Evolutionary conservation across 345 rosid genomes (phyloP), one percentile per base, ranked within the genome.

Genomic region (Microthlaspi erraticum): DNA sequence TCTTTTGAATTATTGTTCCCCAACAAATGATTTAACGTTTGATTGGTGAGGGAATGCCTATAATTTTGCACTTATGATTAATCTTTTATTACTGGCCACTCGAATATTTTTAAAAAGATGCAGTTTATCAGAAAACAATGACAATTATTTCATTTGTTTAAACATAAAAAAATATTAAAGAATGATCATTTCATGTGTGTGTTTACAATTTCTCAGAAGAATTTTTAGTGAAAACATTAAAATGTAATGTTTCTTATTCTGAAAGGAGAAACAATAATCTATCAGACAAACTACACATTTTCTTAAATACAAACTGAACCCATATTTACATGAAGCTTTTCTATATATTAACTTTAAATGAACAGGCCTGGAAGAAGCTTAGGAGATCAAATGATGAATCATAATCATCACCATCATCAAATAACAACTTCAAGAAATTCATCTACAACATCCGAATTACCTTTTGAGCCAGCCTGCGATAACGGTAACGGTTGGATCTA

Each of bases 331-430:
- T 39, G 12, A 48, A 29, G 2, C 34, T 63, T 41, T 42, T 29
- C 26, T 23, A 23, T 23, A 23, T 23, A 23, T 23, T 18, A 31
- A 8, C 26, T 19, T 23, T 17, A 48, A 16, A 56, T 71, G 60
- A 7, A 64, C 76, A 86, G 93, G 44, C 78, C 81, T 26, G 72
- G 67, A 10, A 81, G 83, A 77, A 84, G 85, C 48, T 68, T 78
- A 23, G 88, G 82, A 58, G 89, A 83, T 53, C 85, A 85, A 76
- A 72, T 83, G 23, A 62, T 83, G 8, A 83, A 84, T 60, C 79
- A 76, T 52, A 53, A 71, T 39, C 51, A 70, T 39, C 71, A 66
- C 17, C 50, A 70, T 61, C 45, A 73, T 39, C 63, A 60, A 57
- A 66, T 74, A 31, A 48, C 81, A 19, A 84, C 92, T 41, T 83